Percentiles rank a stretch among this genome's conserved stretches.
Evolutionary conservation across 306 rosid species (phyloP).

Genomic region (Prunus padus): DNA sequence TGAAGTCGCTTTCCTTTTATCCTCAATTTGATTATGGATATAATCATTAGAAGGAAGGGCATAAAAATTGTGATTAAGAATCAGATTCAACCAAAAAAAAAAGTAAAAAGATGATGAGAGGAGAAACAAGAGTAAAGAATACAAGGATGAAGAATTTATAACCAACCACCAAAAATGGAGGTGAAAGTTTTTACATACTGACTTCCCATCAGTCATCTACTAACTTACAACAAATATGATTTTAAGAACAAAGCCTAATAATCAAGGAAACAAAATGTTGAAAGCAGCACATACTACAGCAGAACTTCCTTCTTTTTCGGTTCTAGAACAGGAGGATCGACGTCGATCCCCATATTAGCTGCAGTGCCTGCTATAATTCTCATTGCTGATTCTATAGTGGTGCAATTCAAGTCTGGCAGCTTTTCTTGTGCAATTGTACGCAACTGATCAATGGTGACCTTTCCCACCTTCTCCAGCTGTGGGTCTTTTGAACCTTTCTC

Average conservation of each 20-base stretch:
- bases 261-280: slow-evolving; percentile 9
- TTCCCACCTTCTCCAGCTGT: slow-evolving; percentile 69
- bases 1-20: too few species aligned
- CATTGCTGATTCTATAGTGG: slow-evolving; percentile 85
- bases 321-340: slow-evolving; percentile 91
- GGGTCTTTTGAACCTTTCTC: slow-evolving; percentile 98
- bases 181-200: not conserved
- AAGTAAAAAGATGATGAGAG: not conserved
- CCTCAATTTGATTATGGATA: too few species aligned
- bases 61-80: too few species aligned
- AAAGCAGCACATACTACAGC: slow-evolving; percentile 14
- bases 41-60: too few species aligned
- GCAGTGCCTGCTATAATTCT: slow-evolving; percentile 98
- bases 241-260: slow-evolving; percentile 12
- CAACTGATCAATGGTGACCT: slow-evolving; percentile 81
- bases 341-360: slow-evolving; percentile 96
- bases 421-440: slow-evolving; percentile 81
- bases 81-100: not conserved
- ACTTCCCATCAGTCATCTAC: slow-evolving; percentile 3
- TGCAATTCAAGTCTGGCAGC: slow-evolving; percentile 92
- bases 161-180: slow-evolving; percentile 1
- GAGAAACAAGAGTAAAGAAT: not conserved
- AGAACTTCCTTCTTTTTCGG: slow-evolving; percentile 60
- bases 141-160: not conserved
- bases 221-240: slow-evolving; percentile 15